Evolutionary conservation across 345 rosid genomes (phyloP).

Genomic region (Arabidopsis arenosa): DNA sequence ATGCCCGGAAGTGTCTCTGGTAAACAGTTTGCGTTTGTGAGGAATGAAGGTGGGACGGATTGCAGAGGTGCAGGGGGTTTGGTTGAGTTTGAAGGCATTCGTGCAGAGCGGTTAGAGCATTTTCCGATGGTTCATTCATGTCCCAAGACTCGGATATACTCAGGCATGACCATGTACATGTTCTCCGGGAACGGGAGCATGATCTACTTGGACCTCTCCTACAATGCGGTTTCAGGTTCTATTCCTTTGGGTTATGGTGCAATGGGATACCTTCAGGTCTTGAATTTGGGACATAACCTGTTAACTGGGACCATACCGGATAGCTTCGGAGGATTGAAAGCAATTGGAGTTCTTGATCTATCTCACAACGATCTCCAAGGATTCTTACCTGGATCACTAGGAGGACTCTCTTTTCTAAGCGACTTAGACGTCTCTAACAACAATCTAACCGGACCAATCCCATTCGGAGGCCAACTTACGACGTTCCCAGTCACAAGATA

Average conservation of each 20-base stretch:
- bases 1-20: conserved; percentile 85
- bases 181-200: conserved; percentile 74
- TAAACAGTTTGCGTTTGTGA: conserved; percentile 87
- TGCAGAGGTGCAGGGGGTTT: conserved; percentile 98
- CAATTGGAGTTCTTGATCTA: conserved; percentile 85
- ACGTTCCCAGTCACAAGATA: conserved; percentile 66
- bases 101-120: conserved; percentile 66
- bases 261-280: conserved; percentile 77
- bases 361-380: conserved; percentile 74
- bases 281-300: conserved; percentile 86
- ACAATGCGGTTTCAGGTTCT: conserved; percentile 71
- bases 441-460: conserved; percentile 71
- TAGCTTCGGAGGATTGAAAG: conserved; percentile 74
- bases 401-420: conserved; percentile 56
- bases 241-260: conserved; percentile 72
- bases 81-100: conserved; percentile 87
- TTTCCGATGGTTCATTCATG: conserved; percentile 87
- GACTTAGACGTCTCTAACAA: conserved; percentile 84
- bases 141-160: conserved; percentile 79
- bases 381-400: conserved; percentile 68
- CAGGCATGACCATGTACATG: conserved; percentile 76
- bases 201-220: conserved; percentile 89
- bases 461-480: conserved; percentile 76
- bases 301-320: conserved; percentile 72
- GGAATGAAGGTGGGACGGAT: conserved; percentile 95